Base-by-base conservation (phyloP, 345 rosid genomes). In the Lepidium didymum region DNA sequence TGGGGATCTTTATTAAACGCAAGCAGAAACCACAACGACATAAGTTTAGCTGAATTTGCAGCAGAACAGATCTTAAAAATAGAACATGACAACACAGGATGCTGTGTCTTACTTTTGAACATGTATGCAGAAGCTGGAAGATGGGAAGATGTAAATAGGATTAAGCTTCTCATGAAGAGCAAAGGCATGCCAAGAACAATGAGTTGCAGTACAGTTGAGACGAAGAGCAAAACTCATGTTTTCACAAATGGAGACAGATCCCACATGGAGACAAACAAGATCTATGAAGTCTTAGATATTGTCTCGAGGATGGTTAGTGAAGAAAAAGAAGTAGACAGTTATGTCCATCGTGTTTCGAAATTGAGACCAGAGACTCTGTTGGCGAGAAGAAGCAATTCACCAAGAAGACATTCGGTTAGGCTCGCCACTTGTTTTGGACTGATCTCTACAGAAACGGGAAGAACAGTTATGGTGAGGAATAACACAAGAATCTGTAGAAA, bases 1-100 rank as follows among this genome's bases (percentile, higher is more conserved):
- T 89, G 97, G 94, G 94, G 94, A 62, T 87, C 97, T 18, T 68
- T 89, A 58, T 74, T 91, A 31, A 73, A 85, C 43, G 90, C 96
- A 66, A 82, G 92, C 62, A 83, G 87, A 74, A 86, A 82, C 62
- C 76, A 77, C 14, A 74, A 67, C 0, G 76, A 88, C 70, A 66
- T 81, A 52, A 79, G 35, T 29, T 62, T 81, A 50, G 96, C 93
- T 34, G 93, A 91, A 78, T 73, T 67, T 54, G 91, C 88, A 27
- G 83, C 87, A 14, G 79, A 72, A 53, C 75, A 75, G 29, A 61
- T 83, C 29, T 78, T 83, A 31, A 74, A 72, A 8, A 19, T 75
- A 15, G 79, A 83, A 25, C 91, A 85, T 35, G 87, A 85, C 55
- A 91, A 88, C 60, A 88, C 91, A 10, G 93, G 97, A 16, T 88